Base-by-base conservation (phyloP, 1,284 basidiomycete species). In the Tranzscheliella williamsii region DNA sequence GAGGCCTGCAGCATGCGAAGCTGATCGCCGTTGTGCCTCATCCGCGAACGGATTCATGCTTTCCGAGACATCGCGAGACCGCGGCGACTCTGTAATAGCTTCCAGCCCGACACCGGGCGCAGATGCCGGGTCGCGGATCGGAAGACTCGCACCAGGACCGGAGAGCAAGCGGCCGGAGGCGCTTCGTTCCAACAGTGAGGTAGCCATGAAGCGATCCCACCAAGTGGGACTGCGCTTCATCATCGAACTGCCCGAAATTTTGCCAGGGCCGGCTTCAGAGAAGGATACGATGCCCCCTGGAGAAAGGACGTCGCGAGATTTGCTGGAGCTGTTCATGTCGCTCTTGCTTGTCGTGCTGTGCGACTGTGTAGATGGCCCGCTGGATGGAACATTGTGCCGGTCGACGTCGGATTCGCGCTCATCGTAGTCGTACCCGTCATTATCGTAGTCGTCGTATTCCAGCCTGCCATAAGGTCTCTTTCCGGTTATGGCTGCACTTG, bases 141-240 rank as follows among this genome's bases (percentile, higher is more conserved):
- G 70, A 5, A 65, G 18, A 12, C 27, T 50, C 0, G 70, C 56
- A 8, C 58, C 38, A 3, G 70, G 67, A 5, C 45, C 50, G 2
- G 48, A 16, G 2, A 56, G 32, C 20, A 64, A 44, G 21, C 66
- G 44, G 6, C 70, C 65, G 4, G 70, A 72, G 16, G 67, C 49
- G 26, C 51, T 61, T 8, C 70, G 53, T 33, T 71, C 67, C 20
- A 71, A 47, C 32, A 63, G 46, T 27, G 56, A 54, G 35, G 44
- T 56, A 30, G 57, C 60, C 64, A 72, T 63, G 54, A 73, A 63
- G 5, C 67, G 55, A 31, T 63, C 67, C 71, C 71, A 73, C 71
- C 71, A 73, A 2, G 70, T 70, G 3, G 56, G 45, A 33, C 63
- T 67, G 24, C 71, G 58, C 23, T 51, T 56, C 33, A 73, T 67